Conservation (phyloP, 306 rosid species). For the Pachyrhizus erosus region DNA sequence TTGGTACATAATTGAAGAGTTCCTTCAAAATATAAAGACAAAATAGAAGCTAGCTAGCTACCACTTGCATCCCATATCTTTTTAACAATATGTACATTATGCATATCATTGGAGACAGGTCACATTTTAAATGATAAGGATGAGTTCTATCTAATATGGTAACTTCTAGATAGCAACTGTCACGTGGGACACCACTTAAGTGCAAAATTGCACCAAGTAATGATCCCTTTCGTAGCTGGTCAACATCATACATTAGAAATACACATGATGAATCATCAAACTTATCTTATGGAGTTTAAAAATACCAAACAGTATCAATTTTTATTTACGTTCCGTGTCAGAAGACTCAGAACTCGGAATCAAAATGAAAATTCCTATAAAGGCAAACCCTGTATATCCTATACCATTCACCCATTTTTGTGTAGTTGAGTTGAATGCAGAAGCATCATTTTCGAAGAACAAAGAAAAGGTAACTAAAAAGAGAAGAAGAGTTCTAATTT, state of each 20-base stretch:
- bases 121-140: background rate
- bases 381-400: background rate
- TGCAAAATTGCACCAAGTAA: background rate
- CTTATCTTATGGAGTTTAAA: background rate
- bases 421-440: background rate
- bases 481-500: background rate
- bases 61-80: constrained; percentile 7
- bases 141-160: background rate
- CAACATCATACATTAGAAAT: background rate
- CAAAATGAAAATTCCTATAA: background rate
- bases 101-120: background rate
- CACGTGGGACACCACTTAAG: background rate
- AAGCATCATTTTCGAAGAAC: background rate
- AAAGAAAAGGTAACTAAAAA: background rate
- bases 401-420: background rate
- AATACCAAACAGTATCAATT: background rate
- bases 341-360: background rate
- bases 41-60: background rate
- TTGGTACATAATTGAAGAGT: background rate
- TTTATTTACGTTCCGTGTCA: constrained; percentile 1
- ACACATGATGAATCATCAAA: constrained; percentile 13
- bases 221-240: background rate
- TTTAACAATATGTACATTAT: background rate
- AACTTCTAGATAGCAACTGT: background rate
- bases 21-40: background rate